Evolutionary conservation across 257 asterid species (phyloP).

Genomic region (Thymus quinquecostatus): DNA sequence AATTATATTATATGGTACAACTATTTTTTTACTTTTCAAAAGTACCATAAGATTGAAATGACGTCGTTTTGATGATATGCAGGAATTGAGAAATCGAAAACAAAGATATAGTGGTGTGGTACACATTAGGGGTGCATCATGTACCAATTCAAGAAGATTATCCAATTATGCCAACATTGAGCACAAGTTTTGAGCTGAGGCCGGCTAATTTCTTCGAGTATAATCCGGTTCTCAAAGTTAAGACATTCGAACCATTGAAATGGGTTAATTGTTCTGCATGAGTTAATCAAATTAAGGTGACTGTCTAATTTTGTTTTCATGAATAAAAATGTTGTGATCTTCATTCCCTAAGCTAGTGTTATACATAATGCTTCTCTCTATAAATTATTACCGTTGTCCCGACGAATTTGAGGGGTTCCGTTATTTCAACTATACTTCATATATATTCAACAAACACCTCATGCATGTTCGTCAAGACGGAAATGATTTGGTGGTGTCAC

Average conservation of each 20-base stretch:
- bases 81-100: constrained; percentile 48
- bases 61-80: neutral
- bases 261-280: constrained; percentile 37
- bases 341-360: neutral
- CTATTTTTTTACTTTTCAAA: too few species aligned
- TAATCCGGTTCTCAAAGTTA: constrained; percentile 49
- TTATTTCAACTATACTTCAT: too few species aligned
- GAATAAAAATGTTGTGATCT: neutral
- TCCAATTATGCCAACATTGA: constrained; percentile 51
- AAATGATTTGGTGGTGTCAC: too few species aligned
- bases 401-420: too few species aligned
- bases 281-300: neutral
- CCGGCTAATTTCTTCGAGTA: constrained; percentile 56
- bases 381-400: too few species aligned
- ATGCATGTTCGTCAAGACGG: too few species aligned
- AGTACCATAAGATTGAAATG: neutral
- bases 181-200: constrained; percentile 42
- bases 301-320: neutral
- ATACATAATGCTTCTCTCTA: too few species aligned
- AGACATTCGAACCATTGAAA: constrained; percentile 24
- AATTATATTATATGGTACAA: too few species aligned
- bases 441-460: too few species aligned
- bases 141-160: constrained; percentile 52
- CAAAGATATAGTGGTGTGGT: constrained; percentile 55
- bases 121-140: constrained; percentile 53